Conservation (phyloP, 352 stramenopile species). For the Phytophthora podocarpi region DNA sequence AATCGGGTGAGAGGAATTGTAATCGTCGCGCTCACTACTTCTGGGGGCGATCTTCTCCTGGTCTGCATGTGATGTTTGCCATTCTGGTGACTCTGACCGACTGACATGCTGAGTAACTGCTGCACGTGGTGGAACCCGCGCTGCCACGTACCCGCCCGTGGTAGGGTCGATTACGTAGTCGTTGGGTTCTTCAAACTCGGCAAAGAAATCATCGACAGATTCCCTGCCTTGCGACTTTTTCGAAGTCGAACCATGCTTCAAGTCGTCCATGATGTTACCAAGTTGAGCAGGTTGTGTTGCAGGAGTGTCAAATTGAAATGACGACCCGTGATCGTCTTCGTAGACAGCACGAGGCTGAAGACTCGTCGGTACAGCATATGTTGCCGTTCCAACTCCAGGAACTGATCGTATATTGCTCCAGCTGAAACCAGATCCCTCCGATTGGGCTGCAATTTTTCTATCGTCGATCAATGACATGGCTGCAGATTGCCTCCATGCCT, state of each 20-base stretch:
- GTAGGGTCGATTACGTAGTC: constrained; percentile 76
- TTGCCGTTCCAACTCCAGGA: constrained; percentile 32
- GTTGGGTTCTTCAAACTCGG: constrained; percentile 75
- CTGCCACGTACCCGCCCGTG: constrained; percentile 61
- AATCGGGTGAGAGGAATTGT: background rate
- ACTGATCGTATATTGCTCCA: constrained; percentile 45
- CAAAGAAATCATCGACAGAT: constrained; percentile 78
- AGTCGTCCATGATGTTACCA: constrained; percentile 71
- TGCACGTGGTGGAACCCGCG: constrained; percentile 13
- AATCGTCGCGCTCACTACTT: constrained; percentile 6
- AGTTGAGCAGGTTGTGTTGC: constrained; percentile 5
- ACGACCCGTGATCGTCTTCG: constrained; percentile 5
- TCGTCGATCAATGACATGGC: constrained; percentile 25
- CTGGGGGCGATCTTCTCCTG: background rate
- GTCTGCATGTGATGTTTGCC: background rate
- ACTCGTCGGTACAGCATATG: constrained; percentile 52
- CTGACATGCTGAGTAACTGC: constrained; percentile 1
- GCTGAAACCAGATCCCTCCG: constrained; percentile 30
- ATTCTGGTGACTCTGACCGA: constrained; percentile 15
- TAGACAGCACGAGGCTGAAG: constrained; percentile 23
- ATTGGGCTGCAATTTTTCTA: constrained; percentile 14
- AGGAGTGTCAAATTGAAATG: constrained; percentile 10
- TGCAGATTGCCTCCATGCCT: constrained; percentile 27
- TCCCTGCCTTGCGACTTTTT: constrained; percentile 20
- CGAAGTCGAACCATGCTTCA: constrained; percentile 31